Conservation (phyloP, 345 rosid species). For the Hypericum perforatum region DNA sequence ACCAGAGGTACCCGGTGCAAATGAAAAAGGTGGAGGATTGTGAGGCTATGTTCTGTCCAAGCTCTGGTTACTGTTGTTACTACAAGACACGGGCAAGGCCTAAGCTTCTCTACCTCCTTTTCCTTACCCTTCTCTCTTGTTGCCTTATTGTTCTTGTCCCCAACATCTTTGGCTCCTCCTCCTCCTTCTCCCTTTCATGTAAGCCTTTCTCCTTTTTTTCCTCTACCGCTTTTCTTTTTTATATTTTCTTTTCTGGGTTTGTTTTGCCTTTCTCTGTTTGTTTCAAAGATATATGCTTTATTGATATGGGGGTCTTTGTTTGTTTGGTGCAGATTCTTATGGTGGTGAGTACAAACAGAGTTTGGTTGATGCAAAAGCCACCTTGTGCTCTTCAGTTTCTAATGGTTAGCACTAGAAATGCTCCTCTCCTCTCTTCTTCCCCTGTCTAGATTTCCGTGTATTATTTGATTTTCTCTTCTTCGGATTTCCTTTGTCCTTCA, state of each 20-base stretch:
- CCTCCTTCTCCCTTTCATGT: conserved; percentile 45
- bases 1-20: too few species aligned
- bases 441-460: background rate
- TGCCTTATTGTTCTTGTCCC: conserved; percentile 39
- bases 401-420: conserved; percentile 34
- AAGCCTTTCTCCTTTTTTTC: conserved; percentile 15
- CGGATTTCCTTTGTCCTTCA: too few species aligned
- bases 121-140: conserved; percentile 60
- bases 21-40: too few species aligned
- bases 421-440: background rate
- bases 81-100: conserved; percentile 23
- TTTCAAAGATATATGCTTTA: background rate
- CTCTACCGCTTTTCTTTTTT: background rate
- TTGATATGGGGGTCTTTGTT: background rate
- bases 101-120: conserved; percentile 43
- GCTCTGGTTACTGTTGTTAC: too few species aligned
- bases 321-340: conserved; percentile 44
- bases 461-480: background rate
- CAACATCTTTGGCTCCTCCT: conserved; percentile 38
- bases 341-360: conserved; percentile 29
- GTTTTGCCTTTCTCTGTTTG: background rate
- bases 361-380: conserved; percentile 17
- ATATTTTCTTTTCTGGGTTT: background rate
- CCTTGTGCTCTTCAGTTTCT: conserved; percentile 43
- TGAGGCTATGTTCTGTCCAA: too few species aligned